Base-by-base conservation (phyloP, 139 green algal genomes). In the Chlorella sp. region DNA sequence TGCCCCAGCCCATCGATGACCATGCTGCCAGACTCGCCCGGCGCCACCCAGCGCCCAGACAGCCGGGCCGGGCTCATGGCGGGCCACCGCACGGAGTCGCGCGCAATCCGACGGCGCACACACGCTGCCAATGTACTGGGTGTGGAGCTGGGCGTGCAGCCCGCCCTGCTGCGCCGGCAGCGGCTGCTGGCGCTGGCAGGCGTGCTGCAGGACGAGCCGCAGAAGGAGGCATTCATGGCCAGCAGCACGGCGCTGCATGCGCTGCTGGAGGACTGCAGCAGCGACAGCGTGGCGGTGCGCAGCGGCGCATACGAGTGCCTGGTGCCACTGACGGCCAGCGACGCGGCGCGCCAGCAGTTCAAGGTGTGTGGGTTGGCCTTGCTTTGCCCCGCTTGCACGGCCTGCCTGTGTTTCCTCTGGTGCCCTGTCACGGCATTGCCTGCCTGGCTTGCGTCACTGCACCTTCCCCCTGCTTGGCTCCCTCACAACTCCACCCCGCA, bases 251-350 rank as follows among this genome's bases (percentile, higher is more conserved):
- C 22, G 18, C 78, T 92, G 78, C 57, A 16, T 32, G 28, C 66
- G n/a, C 37, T 92, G 60, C 61, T 90, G 42, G 37, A 22, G 2
- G 84, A 90, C 40, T 81, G 84, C 84, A 39, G 34, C 60, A 53
- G 39, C 16, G 26, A 3, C 34, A 71, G 75, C 34, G 68, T 40
- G 14, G 77, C 66, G 21, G 77, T 93, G 57, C 92, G 88, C 34
- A 69, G 86, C 60, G 88, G 90, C 37, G 88, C 88, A 15, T 84
- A 90, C 28, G 69, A 88, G 16, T 91, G 84, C 78, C 82, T 95
- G 40, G 90, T 90, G 18, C 68, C 86, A 3, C 90, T 95, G 9
- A 89, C 90, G n/a, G 76, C 48, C 61, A 89, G 92, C 82, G 88
- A 93, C 42, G 42, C 88, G 42, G 64, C 92, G 85, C 73, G 84